phyloP scores from a whole-genome alignment of 495 filamentous ascomycete species.

The Saxophila tyrrhenica region DNA sequence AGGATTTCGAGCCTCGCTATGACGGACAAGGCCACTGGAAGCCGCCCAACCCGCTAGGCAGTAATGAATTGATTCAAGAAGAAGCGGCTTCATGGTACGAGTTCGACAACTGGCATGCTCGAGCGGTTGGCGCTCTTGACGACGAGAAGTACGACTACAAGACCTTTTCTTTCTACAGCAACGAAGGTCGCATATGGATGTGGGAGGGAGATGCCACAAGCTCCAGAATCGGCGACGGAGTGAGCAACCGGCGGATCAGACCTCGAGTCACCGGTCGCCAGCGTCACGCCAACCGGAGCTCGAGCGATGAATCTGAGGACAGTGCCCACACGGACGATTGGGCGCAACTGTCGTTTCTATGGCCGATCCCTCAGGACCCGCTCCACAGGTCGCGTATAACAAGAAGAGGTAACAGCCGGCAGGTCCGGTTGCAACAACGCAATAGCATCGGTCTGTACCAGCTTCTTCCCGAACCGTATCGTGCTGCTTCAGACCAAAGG shows the following conservation, averaged over 20 bases:
- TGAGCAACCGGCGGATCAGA: background rate
- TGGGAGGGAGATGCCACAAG: slow-evolving; percentile 5
- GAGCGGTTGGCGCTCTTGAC: background rate
- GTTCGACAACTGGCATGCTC: background rate
- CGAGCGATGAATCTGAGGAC: background rate
- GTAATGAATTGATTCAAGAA: background rate
- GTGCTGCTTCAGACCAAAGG: background rate
- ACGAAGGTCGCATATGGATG: slow-evolving; percentile 7
- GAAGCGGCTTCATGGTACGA: background rate
- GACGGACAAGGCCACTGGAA: background rate
- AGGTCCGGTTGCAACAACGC: slow-evolving; percentile 7
- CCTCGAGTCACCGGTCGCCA: background rate
- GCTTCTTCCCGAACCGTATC: slow-evolving; percentile 25
- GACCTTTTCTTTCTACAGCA: slow-evolving; percentile 10
- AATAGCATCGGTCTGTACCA: slow-evolving; percentile 20
- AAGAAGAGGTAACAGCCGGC: background rate
- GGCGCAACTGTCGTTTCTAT: background rate
- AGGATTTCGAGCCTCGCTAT: background rate
- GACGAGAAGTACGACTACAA: background rate
- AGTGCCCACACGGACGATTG: slow-evolving; percentile 3
- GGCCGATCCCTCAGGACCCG: background rate
- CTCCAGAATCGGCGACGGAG: slow-evolving; percentile 9
- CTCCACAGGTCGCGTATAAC: background rate
- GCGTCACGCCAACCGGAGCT: background rate
- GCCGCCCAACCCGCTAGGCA: slow-evolving; percentile 1